Evolutionary conservation across 345 rosid species (phyloP).

Genomic region (Eucalyptus cloeziana): DNA sequence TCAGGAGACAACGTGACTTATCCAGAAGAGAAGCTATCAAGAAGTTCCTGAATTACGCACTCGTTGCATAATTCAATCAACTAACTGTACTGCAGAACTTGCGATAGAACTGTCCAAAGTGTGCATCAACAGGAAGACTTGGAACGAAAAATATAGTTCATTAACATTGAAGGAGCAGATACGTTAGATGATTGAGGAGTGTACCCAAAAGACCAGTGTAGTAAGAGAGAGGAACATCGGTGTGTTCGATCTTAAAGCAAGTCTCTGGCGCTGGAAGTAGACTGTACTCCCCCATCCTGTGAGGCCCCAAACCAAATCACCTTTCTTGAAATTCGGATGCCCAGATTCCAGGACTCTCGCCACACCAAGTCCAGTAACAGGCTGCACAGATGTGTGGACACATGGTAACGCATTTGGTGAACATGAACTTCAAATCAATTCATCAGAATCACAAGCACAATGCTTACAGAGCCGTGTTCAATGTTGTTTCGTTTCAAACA

Average conservation of each 20-base stretch:
- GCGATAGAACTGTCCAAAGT: neutral
- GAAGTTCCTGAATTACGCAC: neutral
- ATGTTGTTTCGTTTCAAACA: neutral
- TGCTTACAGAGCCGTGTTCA: neutral
- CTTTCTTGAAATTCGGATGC: neutral
- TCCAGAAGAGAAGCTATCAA: neutral
- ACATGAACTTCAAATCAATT: accelerated
- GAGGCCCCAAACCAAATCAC: neutral
- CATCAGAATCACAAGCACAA: neutral
- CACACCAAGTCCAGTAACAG: neutral
- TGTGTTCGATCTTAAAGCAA: neutral
- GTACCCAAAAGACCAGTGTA: neutral
- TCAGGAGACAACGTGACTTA: neutral
- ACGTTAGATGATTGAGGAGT: neutral
- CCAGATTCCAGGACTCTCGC: neutral
- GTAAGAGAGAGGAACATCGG: neutral
- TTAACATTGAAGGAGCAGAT: neutral
- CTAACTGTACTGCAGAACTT: neutral
- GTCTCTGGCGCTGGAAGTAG: neutral
- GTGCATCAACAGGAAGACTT: neutral
- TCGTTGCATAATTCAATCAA: neutral
- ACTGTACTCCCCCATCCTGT: neutral
- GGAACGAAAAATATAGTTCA: neutral
- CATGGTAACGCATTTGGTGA: neutral
- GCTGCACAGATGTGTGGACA: conserved; percentile 7